A percentile compares a stretch with the other conserved stretches of the same genome.
Conservation (phyloP, 2,329 filamentous ascomycete genomes). For the Trichophyton rubrum region DNA sequence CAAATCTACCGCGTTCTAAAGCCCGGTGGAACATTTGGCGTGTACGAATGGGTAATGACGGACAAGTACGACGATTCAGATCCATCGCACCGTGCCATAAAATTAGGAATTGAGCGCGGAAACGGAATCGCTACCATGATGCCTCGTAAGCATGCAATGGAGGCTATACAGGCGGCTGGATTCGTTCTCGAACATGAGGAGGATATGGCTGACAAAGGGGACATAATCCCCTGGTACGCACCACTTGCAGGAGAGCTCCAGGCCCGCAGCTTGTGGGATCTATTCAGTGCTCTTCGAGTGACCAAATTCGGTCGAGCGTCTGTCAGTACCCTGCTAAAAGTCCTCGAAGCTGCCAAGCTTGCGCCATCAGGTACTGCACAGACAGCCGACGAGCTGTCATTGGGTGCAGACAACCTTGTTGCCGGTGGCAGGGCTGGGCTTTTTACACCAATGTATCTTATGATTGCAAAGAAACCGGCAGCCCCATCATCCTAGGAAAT, state of each 20-base stretch:
- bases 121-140: slow-evolving; percentile 98
- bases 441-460: slow-evolving; percentile 1
- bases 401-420: neutral
- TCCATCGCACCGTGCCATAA: slow-evolving; percentile 72
- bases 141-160: slow-evolving; percentile 64
- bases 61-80: slow-evolving; percentile 86
- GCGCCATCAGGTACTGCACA: neutral
- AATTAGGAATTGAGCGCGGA: slow-evolving; percentile 90
- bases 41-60: slow-evolving; percentile 99
- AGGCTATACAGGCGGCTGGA: slow-evolving; percentile 73
- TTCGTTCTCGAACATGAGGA: slow-evolving; percentile 75
- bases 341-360: neutral
- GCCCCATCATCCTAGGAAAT: neutral
- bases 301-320: neutral
- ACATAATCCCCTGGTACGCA: slow-evolving; percentile 84
- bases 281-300: neutral
- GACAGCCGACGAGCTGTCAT: neutral
- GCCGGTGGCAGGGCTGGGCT: neutral
- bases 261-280: neutral
- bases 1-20: slow-evolving; percentile 93
- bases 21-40: slow-evolving; percentile 86
- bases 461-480: slow-evolving; percentile 3
- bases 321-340: neutral
- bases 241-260: slow-evolving; percentile 54
- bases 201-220: slow-evolving; percentile 66